Evolutionary conservation across 768 basidiomycete genomes (phyloP).

Genomic region (Kwoniella sp.): DNA sequence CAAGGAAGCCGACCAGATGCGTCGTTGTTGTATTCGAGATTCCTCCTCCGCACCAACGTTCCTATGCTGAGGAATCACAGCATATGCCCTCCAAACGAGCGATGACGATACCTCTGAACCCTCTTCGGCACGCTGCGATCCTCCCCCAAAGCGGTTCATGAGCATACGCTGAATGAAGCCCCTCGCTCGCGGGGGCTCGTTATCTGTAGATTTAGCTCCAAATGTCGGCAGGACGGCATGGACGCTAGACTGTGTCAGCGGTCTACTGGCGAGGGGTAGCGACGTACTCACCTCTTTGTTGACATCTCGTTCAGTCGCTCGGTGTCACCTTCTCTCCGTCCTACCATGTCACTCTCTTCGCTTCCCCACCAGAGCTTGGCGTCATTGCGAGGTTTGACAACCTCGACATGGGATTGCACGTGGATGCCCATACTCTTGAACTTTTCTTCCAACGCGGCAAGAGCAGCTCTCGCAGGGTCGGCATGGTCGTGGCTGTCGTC

Average conservation of each 20-base stretch:
- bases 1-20: conserved; percentile 29
- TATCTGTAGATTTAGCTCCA: too few species aligned
- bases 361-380: conserved; percentile 30
- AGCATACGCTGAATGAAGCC: conserved; percentile 12
- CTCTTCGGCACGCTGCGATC: not conserved
- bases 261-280: not conserved
- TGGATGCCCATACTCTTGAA: conserved; percentile 20
- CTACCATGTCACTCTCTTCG: conserved; percentile 21
- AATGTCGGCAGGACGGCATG: conserved; percentile 14
- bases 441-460: conserved; percentile 17
- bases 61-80: conserved; percentile 16
- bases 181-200: too few species aligned
- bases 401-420: conserved; percentile 14
- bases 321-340: conserved; percentile 19
- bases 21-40: conserved; percentile 21
- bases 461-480: conserved; percentile 9
- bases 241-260: not conserved
- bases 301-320: conserved; percentile 12
- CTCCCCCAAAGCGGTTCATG: conserved; percentile 1
- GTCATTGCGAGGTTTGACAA: conserved; percentile 14
- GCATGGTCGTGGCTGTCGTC: not conserved
- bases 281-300: conserved; percentile 9
- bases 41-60: conserved; percentile 8
- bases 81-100: conserved; percentile 18
- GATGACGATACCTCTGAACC: not conserved